Evolutionary conservation across 2,329 filamentous ascomycete species (phyloP), one percentile per base, ranked within the genome.

Genomic region (Stemphylium beticola): DNA sequence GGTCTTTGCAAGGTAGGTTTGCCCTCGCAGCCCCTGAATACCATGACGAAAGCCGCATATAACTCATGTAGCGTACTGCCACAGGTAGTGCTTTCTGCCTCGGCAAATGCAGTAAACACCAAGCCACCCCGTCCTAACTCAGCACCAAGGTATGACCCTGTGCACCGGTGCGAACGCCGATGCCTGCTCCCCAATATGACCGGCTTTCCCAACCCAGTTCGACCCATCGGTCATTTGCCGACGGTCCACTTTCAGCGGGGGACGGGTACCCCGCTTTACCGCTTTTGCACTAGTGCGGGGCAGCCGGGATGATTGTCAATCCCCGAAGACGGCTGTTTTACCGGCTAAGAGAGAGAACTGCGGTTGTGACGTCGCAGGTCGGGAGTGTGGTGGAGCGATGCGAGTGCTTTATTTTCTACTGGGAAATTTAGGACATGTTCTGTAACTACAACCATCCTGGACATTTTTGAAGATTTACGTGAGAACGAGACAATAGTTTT

Each of bases 201-300:
- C 56, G 58, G 58, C 34, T 59, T 59, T 26, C 55, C 41, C 26
- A 49, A 57, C 34, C n/a, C 11, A 63, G 58, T 5, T 31, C 48
- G 17, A 15, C 18, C 31, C 41, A 36, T 56, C 57, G 58, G 55
- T 44, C 57, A 65, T 57, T 57, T 47, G 56, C 62, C 62, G 59
- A 64, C 22, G 43, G 17, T 44, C 55, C 58, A 57, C 49, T 47
- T 49, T 55, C 55, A 45, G 61, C 42, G 55, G 58, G 49, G 45
- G 31, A 20, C 41, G 17, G 43, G 22, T 63, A 63, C 61, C 61
- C 64, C 64, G 55, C 64, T 34, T 55, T 60, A 52, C 59, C 42
- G 20, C 15, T 49, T 60, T 50, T 4, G 55, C 33, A 22, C 31
- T 62, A 65, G 62, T 61, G 64, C 64, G 64, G 63, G 62, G 61